These are phyloP conservation scores for Arthrocladium fulminans DNA, from an alignment of 2,329 filamentous ascomycete genomes.

Conservation along the genomic window DNA sequence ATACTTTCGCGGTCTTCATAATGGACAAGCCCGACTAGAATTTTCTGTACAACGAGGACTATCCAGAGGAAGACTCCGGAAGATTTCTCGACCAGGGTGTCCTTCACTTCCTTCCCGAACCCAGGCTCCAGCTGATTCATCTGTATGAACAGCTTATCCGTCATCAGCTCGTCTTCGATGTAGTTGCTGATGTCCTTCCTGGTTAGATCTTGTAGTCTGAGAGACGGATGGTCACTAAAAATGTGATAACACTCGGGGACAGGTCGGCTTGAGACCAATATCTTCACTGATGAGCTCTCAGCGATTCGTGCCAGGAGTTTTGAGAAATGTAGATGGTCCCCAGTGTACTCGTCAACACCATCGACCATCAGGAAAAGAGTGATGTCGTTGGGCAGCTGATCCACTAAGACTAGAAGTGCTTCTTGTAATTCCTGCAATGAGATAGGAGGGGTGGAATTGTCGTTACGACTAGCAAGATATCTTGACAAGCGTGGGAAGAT, in stretches of 20 bases:
- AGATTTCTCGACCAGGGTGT: constrained; percentile 24
- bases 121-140: neutral
- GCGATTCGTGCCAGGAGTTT: neutral
- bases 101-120: neutral
- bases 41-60: constrained; percentile 32
- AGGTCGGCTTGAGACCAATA: constrained; percentile 12
- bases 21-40: neutral
- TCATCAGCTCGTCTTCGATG: neutral
- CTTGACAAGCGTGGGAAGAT: neutral
- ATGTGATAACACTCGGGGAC: constrained; percentile 10
- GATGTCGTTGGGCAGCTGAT: neutral
- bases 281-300: constrained; percentile 6
- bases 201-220: constrained; percentile 11
- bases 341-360: constrained; percentile 3
- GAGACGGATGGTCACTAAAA: constrained; percentile 7
- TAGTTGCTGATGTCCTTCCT: constrained; percentile 8
- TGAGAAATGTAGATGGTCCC: neutral
- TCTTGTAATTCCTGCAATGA: neutral
- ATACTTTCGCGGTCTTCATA: neutral
- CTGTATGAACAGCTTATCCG: neutral
- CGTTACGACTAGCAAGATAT: neutral
- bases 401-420: neutral
- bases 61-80: constrained; percentile 41
- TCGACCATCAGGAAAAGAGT: neutral
- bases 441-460: neutral